phyloP scores from a whole-genome alignment of 495 filamentous ascomycete genomes.

The Tetracladium setigerum region DNA sequence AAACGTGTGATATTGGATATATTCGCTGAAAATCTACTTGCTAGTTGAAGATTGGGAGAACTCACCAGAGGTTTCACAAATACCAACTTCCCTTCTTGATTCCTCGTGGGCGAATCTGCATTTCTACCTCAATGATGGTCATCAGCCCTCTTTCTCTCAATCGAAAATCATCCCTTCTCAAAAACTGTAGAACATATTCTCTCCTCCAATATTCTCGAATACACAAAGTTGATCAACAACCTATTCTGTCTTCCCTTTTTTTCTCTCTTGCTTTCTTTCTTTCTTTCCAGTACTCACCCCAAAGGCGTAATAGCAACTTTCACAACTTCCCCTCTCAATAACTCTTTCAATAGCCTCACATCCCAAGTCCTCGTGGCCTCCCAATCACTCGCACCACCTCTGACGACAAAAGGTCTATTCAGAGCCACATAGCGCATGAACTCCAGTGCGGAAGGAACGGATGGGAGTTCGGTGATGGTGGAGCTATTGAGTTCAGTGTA shows the following conservation, averaged over 20 bases:
- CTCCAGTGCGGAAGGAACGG: conserved; percentile 59
- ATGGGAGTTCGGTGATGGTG: conserved; percentile 45
- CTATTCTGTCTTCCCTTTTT: too few species aligned
- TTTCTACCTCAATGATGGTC: conserved; percentile 34
- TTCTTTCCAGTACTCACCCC: conserved; percentile 38
- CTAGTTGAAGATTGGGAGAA: too few species aligned
- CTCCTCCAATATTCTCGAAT: too few species aligned
- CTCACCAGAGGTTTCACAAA: conserved; percentile 38
- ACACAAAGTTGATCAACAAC: too few species aligned
- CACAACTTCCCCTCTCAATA: conserved; percentile 43
- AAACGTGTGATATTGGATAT: too few species aligned
- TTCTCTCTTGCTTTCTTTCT: background rate
- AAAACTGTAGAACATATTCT: too few species aligned
- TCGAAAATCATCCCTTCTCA: background rate
- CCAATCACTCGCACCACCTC: conserved; percentile 50
- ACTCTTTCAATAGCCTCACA: conserved; percentile 40
- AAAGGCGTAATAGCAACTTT: conserved; percentile 64
- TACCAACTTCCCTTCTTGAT: conserved; percentile 29
- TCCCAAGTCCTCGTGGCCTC: conserved; percentile 52
- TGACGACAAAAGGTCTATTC: conserved; percentile 65
- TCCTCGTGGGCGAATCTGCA: conserved; percentile 48
- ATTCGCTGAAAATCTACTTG: too few species aligned
- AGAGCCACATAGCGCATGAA: conserved; percentile 62
- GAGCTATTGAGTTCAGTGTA: conserved; percentile 62
- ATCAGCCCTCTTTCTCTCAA: conserved; percentile 21